Evolutionary conservation across 441 rosid species (phyloP).

Genomic region (Sinapis alba): DNA sequence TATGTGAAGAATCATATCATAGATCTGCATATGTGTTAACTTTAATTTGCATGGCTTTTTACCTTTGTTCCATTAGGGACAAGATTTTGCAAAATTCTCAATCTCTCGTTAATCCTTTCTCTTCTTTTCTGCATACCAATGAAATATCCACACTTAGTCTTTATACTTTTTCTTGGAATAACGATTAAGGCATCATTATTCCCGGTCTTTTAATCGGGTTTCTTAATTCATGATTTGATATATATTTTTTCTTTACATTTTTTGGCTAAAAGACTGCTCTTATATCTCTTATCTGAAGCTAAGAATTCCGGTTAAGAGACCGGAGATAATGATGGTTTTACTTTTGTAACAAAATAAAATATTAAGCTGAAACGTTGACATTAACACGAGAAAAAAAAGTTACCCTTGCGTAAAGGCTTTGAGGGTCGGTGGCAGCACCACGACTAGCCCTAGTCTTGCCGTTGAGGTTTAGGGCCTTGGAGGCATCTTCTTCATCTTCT

Average conservation of each 20-base stretch:
- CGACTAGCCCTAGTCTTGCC: conserved; percentile 65
- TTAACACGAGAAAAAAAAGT: not conserved
- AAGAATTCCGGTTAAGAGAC: no score
- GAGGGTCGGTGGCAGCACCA: conserved; percentile 79
- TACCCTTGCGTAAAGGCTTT: conserved; percentile 75
- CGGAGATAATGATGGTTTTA: no score
- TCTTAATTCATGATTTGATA: no score
- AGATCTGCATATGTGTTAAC: conserved; percentile 17
- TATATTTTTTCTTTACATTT: no score
- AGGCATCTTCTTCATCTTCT: conserved; percentile 31
- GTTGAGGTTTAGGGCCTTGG: conserved; percentile 48
- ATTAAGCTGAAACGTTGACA: no score
- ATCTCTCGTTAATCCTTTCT: conserved; percentile 69
- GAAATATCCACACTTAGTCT: conserved; percentile 10
- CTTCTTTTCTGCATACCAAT: conserved; percentile 64
- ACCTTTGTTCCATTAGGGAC: conserved; percentile 85
- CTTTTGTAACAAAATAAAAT: no score
- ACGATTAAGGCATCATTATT: no score
- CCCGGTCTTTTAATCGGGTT: no score
- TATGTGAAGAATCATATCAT: not conserved
- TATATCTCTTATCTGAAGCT: no score
- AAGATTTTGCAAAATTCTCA: conserved; percentile 62
- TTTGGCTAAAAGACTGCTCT: no score
- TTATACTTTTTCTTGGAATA: not conserved
- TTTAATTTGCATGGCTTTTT: not conserved